These are phyloP conservation scores for Liriodendron chinense DNA, from an alignment of 164 flowering plant species.

Conservation along the genomic window DNA sequence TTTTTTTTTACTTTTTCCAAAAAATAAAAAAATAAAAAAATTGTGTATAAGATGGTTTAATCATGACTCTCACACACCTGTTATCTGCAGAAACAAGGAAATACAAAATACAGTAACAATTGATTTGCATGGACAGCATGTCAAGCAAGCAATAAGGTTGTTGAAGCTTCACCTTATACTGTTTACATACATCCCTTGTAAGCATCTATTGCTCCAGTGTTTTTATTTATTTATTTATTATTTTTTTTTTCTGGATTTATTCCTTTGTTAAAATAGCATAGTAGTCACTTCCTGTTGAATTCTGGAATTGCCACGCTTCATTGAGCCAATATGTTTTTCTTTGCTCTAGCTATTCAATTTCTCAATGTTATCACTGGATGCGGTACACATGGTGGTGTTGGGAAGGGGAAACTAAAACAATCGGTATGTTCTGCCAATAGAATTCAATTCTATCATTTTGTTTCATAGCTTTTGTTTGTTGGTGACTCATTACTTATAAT, in stretches of 20 bases:
- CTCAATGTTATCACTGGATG: conserved; percentile 90
- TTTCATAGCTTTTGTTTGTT: background rate
- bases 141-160: conserved; percentile 75
- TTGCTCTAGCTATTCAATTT: conserved; percentile 55
- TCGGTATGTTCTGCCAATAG: conserved; percentile 45
- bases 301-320: background rate
- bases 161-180: conserved; percentile 69
- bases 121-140: conserved; percentile 96
- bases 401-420: conserved; percentile 70
- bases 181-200: conserved; percentile 67
- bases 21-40: too few species aligned
- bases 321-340: background rate
- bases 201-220: conserved; percentile 23
- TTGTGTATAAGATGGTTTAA: background rate
- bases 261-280: background rate
- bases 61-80: background rate
- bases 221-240: background rate
- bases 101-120: conserved; percentile 80
- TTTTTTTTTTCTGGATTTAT: too few species aligned
- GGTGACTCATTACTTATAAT: background rate
- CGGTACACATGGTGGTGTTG: conserved; percentile 62
- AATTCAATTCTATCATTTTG: background rate
- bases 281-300: background rate
- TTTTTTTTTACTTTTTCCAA: too few species aligned
- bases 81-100: conserved; percentile 62